Conservation (phyloP, 805 yeast genomes). For the Monosporozyma aerobia region DNA sequence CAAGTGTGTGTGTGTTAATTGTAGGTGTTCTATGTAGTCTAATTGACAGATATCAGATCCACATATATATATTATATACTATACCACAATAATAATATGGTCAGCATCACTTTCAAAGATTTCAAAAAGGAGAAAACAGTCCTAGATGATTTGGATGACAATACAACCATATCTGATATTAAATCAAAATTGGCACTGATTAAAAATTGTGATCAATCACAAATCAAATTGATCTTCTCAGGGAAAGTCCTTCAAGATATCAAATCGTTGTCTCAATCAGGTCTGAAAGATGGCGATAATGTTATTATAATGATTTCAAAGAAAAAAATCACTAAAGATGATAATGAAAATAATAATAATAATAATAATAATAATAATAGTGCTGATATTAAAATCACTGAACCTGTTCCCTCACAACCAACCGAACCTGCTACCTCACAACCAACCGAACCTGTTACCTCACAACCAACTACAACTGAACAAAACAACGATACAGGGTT, state of each 20-base stretch:
- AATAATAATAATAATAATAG: conserved; percentile 18
- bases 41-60: neutral
- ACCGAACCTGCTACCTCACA: conserved; percentile 29
- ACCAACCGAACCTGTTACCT: conserved; percentile 5
- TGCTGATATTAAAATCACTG: conserved; percentile 1
- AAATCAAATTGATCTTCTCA: conserved; percentile 84
- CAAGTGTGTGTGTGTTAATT: too few species aligned
- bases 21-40: neutral
- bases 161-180: conserved; percentile 57
- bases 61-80: neutral
- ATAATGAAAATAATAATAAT: conserved; percentile 14
- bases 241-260: conserved; percentile 85
- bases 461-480: conserved; percentile 16
- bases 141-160: conserved; percentile 55
- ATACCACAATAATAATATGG: conserved; percentile 9
- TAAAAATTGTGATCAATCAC: conserved; percentile 60
- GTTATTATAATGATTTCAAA: conserved; percentile 85
- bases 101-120: conserved; percentile 53
- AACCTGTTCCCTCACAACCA: conserved; percentile 20
- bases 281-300: conserved; percentile 76
- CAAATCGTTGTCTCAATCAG: conserved; percentile 59
- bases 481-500: conserved; percentile 36
- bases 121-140: conserved; percentile 85
- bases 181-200: conserved; percentile 64
- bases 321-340: conserved; percentile 30